Conservation (phyloP, 2,329 filamentous ascomycete genomes). For the Acrodontium crateriforme region DNA sequence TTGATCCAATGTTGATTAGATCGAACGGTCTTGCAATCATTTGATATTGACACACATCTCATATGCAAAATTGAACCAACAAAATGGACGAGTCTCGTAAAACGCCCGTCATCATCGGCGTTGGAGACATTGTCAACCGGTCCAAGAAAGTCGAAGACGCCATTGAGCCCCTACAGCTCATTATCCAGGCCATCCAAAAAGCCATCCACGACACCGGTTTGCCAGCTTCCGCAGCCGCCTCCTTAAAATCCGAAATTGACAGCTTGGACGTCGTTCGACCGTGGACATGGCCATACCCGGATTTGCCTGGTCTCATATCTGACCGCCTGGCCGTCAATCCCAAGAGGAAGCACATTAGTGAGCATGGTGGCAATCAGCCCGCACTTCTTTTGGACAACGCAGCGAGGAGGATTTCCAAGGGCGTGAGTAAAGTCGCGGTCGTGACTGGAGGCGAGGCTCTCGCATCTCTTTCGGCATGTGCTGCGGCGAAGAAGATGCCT, state of each 20-base stretch:
- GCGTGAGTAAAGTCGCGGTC: constrained; percentile 43
- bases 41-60: constrained; percentile 1
- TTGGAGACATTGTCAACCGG: constrained; percentile 48
- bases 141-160: constrained; percentile 38
- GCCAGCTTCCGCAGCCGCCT: constrained; percentile 10
- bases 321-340: constrained; percentile 35
- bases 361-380: constrained; percentile 51
- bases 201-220: constrained; percentile 39
- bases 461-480: constrained; percentile 42
- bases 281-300: constrained; percentile 53
- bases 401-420: constrained; percentile 40
- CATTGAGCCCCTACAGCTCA: constrained; percentile 45
- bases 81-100: constrained; percentile 3
- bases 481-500: constrained; percentile 38
- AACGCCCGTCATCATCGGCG: constrained; percentile 46
- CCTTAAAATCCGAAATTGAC: constrained; percentile 37
- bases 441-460: constrained; percentile 52
- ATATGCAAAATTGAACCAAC: constrained; percentile 1
- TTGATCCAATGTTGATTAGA: too few relatives aligned
- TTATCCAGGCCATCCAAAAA: constrained; percentile 39
- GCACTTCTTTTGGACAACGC: constrained; percentile 50
- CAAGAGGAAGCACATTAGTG: constrained; percentile 36
- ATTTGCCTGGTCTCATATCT: constrained; percentile 42
- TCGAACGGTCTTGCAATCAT: neutral
- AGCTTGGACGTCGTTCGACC: constrained; percentile 46